Conservation (phyloP, 2,329 filamentous ascomycete genomes). For the Colletotrichum trifolii region DNA sequence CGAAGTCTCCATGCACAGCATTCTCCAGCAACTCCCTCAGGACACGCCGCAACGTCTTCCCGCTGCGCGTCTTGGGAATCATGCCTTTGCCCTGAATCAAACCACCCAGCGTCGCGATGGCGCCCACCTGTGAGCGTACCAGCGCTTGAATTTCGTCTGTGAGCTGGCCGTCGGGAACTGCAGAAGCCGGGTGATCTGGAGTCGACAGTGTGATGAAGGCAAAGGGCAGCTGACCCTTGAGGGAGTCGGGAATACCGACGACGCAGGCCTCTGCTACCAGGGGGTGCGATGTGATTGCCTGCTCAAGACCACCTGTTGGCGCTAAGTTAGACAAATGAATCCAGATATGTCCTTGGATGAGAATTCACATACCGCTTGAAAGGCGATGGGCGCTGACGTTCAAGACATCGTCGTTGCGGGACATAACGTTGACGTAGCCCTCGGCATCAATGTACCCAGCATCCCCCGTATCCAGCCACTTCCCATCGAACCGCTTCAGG, state of each 20-base stretch:
- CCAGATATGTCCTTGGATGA: too few species aligned
- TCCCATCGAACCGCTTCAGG: constrained; percentile 81
- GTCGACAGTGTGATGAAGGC: constrained; percentile 77
- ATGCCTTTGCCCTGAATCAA: constrained; percentile 87
- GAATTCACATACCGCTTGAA: constrained; percentile 74
- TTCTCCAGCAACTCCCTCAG: constrained; percentile 88
- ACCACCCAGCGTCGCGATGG: constrained; percentile 86
- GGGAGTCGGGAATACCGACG: constrained; percentile 82
- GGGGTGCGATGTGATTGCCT: constrained; percentile 86
- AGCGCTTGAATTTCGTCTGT: constrained; percentile 74
- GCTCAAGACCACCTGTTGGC: constrained; percentile 80
- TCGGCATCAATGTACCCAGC: constrained; percentile 86
- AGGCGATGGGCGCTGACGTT: constrained; percentile 96
- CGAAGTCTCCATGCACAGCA: constrained; percentile 77
- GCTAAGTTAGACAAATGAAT: constrained; percentile 1
- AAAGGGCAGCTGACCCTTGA: constrained; percentile 93
- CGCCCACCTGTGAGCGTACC: constrained; percentile 84
- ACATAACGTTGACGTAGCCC: constrained; percentile 74
- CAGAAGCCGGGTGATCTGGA: constrained; percentile 60
- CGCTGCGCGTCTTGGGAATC: constrained; percentile 92
- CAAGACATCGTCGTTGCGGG: constrained; percentile 83
- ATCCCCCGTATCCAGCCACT: constrained; percentile 92
- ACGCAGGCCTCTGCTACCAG: constrained; percentile 86
- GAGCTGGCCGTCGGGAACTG: constrained; percentile 58
- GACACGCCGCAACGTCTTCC: constrained; percentile 88